Conservation (phyloP, 441 rosid species). For the Bruguiera hainesii region DNA sequence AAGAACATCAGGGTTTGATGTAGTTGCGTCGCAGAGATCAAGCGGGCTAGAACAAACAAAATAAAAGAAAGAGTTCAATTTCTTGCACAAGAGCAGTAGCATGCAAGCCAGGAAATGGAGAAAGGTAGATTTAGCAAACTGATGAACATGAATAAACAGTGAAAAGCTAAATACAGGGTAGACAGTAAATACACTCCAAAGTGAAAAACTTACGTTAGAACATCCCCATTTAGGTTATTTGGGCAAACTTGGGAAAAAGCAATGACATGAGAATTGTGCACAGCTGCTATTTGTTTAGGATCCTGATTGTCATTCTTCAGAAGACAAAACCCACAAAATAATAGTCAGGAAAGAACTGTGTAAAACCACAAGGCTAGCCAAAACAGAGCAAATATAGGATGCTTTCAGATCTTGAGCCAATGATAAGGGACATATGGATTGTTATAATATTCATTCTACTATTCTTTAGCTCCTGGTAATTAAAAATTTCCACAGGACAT, state of each 20-base stretch:
- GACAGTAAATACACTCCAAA: slow-evolving; percentile 15
- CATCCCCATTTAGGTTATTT: slow-evolving; percentile 70
- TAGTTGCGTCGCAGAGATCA: slow-evolving; percentile 77
- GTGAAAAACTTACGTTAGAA: slow-evolving; percentile 65
- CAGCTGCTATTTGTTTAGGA: slow-evolving; percentile 53
- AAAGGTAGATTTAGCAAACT: slow-evolving; percentile 2
- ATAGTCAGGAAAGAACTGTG: slow-evolving; percentile 27
- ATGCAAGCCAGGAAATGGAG: slow-evolving; percentile 10
- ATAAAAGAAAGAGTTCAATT: slow-evolving; percentile 19
- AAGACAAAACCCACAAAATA: slow-evolving; percentile 31
- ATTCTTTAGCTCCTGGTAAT: no score
- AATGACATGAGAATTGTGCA: slow-evolving; percentile 81
- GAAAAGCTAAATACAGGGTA: neutral
- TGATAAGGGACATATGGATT: no score
- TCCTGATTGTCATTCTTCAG: slow-evolving; percentile 79
- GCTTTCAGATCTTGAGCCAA: no score
- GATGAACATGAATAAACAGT: slow-evolving; percentile 9
- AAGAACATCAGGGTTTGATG: slow-evolving; percentile 63
- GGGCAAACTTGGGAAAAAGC: slow-evolving; percentile 90
- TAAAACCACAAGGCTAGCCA: slow-evolving; percentile 16
- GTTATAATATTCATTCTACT: no score
- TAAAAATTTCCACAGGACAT: no score
- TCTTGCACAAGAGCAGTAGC: slow-evolving; percentile 17
- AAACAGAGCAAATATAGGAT: slow-evolving; percentile 5
- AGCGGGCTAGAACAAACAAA: slow-evolving; percentile 71